phyloP scores from a whole-genome alignment of 805 yeast species.

The Pichia scutulata region DNA sequence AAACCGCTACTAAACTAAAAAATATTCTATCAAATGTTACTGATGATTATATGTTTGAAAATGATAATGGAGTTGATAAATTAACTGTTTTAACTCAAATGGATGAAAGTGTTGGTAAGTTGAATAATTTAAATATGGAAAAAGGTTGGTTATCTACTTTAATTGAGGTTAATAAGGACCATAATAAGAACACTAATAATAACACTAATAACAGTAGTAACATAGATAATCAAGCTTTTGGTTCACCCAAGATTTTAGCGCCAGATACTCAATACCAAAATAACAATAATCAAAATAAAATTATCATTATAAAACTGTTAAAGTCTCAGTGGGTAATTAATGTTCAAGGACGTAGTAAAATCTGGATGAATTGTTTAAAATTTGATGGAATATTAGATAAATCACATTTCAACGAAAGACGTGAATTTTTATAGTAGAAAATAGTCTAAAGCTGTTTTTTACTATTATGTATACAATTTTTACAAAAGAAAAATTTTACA shows the following conservation, averaged over 20 bases:
- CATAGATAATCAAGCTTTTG: background rate
- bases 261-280: background rate
- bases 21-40: slow-evolving; percentile 16
- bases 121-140: slow-evolving; percentile 26
- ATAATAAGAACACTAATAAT: background rate
- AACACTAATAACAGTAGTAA: background rate
- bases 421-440: slow-evolving; percentile 20
- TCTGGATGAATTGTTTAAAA: slow-evolving; percentile 23
- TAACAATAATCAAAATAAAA: background rate
- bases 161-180: slow-evolving; percentile 25
- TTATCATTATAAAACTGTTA: slow-evolving; percentile 36
- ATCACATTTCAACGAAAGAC: slow-evolving; percentile 15
- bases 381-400: slow-evolving; percentile 24
- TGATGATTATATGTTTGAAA: slow-evolving; percentile 23
- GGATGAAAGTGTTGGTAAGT: slow-evolving; percentile 13
- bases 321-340: slow-evolving; percentile 37
- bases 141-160: slow-evolving; percentile 22
- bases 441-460: background rate
- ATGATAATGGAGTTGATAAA: slow-evolving; percentile 8
- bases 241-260: background rate
- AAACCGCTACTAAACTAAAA: slow-evolving; percentile 21
- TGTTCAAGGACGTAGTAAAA: slow-evolving; percentile 13
- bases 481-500: background rate
- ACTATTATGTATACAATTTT: background rate
- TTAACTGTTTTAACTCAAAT: slow-evolving; percentile 19